Evolutionary conservation across 306 rosid genomes (phyloP), one percentile per base, ranked within the genome.

Genomic region (Quercus rubra): DNA sequence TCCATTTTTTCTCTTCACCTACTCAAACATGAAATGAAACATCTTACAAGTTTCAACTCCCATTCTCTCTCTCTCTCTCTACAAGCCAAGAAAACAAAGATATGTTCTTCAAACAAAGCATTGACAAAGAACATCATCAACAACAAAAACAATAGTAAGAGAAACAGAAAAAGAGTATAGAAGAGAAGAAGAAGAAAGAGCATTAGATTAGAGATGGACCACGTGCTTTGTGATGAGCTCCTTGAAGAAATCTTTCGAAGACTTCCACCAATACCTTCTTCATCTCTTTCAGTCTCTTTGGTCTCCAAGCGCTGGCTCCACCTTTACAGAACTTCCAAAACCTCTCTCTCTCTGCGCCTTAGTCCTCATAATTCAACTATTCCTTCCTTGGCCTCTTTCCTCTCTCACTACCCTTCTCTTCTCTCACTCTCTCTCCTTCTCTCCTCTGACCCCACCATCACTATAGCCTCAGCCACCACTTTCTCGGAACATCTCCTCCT

Each of bases 271-370:
- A 76, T 96, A 5, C 81, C 85, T 0, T 74, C 92, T 73, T 86
- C 92, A 0, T 85, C 91, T 0, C 73, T 86, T 6, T 84, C 94
- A 0, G 85, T 95, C 38, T 80, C 96, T 75, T 76, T 95, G 7
- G 98, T 95, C 78, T 92, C 86, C 74, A 92, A 88, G 78, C 94
- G 98, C 14, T 95, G 99, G 99, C 99, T 95, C 64, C 67, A 43
- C 58, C 93, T 95, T 78, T 85, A 76, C 86, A 91, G 99, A 21
- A 79, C 91, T 14, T 91, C 96, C 52, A 87, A 27, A 57, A 87
- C 90, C 70, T 80, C 92, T 51, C 91, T 95, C 41, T 89, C 96
- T 38, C 96, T 95, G 30, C 91, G 82, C 17, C 67, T 91, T 57
- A 31, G 80, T 49, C 78, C 81, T 51, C 85, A 57, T 31, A 73